These are phyloP conservation scores for Lichina pygmaea DNA, from an alignment of 495 filamentous ascomycete genomes.

Conservation along the genomic window DNA sequence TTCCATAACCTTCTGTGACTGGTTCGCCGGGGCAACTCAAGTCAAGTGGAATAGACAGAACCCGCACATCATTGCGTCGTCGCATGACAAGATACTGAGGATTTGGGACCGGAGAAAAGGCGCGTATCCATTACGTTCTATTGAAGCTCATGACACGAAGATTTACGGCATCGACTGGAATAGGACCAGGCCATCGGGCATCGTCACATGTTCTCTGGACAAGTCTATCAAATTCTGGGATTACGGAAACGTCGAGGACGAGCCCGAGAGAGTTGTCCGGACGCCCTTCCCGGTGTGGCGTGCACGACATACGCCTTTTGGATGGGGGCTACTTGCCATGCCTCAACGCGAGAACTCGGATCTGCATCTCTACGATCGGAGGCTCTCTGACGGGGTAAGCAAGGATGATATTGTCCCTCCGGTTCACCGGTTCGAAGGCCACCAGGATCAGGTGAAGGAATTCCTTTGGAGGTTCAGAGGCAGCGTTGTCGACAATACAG, in stretches of 20 bases:
- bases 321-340: conserved; percentile 69
- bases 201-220: conserved; percentile 77
- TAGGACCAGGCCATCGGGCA: conserved; percentile 34
- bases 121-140: conserved; percentile 50
- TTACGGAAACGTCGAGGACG: conserved; percentile 31
- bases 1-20: conserved; percentile 66
- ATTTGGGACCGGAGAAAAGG: conserved; percentile 83
- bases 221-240: conserved; percentile 92
- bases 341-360: conserved; percentile 65
- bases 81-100: conserved; percentile 61
- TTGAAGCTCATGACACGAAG: conserved; percentile 78
- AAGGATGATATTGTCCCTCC: conserved; percentile 22
- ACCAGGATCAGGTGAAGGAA: conserved; percentile 71
- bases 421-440: conserved; percentile 50
- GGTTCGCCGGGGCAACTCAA: conserved; percentile 84
- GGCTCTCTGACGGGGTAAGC: conserved; percentile 18
- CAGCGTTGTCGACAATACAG: conserved; percentile 36
- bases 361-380: conserved; percentile 66
- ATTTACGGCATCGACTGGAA: conserved; percentile 96
- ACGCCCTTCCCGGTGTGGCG: conserved; percentile 80
- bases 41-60: conserved; percentile 89
- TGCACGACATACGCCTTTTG: conserved; percentile 83
- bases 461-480: conserved; percentile 80
- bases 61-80: conserved; percentile 60
- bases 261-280: conserved; percentile 44